A percentile compares a stretch with the other conserved stretches of the same genome.
These are phyloP conservation scores for Colletotrichum sp. DNA, from an alignment of 2,329 filamentous ascomycete genomes.

Conservation along the genomic window DNA sequence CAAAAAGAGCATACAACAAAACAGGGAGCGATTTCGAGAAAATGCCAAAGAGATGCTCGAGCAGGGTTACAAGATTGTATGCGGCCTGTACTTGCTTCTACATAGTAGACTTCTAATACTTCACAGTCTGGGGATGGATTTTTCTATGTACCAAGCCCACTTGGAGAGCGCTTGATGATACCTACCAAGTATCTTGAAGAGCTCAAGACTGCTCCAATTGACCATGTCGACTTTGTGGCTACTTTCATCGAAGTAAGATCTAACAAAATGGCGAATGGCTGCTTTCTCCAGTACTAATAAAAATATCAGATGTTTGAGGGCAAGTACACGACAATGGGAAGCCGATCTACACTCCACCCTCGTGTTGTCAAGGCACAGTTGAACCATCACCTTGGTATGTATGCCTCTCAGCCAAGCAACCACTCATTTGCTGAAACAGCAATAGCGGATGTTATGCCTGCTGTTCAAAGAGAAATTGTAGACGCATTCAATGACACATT, in stretches of 20 bases:
- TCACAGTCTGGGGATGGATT: neutral
- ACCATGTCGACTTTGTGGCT: constrained; percentile 30
- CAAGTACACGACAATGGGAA: constrained; percentile 34
- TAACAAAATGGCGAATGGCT: neutral
- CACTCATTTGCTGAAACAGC: neutral
- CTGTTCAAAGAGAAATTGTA: neutral
- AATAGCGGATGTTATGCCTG: neutral
- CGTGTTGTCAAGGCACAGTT: constrained; percentile 27
- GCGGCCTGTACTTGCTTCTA: neutral
- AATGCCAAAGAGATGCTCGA: neutral
- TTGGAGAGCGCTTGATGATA: constrained; percentile 31
- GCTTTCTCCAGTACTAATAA: neutral
- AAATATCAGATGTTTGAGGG: constrained; percentile 31
- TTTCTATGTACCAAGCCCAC: constrained; percentile 29
- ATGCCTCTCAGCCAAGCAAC: neutral
- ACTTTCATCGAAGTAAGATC: constrained; percentile 25
- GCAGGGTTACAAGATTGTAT: neutral
- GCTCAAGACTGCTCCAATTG: constrained; percentile 27
- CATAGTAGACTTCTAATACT: neutral
- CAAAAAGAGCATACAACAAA: neutral
- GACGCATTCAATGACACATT: neutral
- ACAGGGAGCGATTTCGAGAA: neutral
- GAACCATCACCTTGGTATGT: constrained; percentile 21
- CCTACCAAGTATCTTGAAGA: constrained; percentile 30
- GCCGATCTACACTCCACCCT: constrained; percentile 30